These are phyloP conservation scores for Pythium dissimile DNA, from an alignment of 352 stramenopile genomes.

Conservation along the genomic window DNA sequence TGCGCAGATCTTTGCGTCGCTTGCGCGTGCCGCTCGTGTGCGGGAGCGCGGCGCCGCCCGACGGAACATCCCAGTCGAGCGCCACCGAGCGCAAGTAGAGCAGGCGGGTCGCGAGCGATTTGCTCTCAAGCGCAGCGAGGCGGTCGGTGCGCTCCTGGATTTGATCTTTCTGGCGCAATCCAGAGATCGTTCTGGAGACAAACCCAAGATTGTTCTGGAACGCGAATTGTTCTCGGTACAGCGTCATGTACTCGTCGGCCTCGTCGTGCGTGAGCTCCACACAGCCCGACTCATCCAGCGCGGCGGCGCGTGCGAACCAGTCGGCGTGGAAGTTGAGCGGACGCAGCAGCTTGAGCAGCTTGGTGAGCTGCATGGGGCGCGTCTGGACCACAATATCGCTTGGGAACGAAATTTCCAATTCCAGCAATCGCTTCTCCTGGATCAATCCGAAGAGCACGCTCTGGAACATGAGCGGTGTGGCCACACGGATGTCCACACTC, in stretches of 20 bases:
- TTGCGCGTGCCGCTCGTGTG: constrained; percentile 39
- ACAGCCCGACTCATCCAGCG: constrained; percentile 61
- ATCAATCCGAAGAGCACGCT: constrained; percentile 49
- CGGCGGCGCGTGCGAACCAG: constrained; percentile 51
- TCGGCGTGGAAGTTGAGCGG: constrained; percentile 65
- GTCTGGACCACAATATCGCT: constrained; percentile 45
- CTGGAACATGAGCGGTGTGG: constrained; percentile 67
- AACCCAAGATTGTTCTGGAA: constrained; percentile 52
- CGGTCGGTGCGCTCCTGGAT: constrained; percentile 34
- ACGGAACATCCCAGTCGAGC: constrained; percentile 64
- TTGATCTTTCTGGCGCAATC: constrained; percentile 41
- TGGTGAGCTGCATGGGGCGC: constrained; percentile 56
- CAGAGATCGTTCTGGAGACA: constrained; percentile 30
- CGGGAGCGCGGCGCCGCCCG: constrained; percentile 43
- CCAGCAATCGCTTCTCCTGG: constrained; percentile 35
- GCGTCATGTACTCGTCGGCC: constrained; percentile 52
- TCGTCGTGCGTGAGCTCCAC: constrained; percentile 45
- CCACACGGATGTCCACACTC: constrained; percentile 50
- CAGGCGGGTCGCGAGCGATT: constrained; percentile 50
- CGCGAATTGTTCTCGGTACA: constrained; percentile 56
- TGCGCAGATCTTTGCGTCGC: constrained; percentile 48
- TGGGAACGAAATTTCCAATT: constrained; percentile 49
- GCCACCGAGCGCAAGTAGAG: constrained; percentile 58
- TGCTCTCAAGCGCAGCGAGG: constrained; percentile 53
- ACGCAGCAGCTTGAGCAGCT: constrained; percentile 53